Evolutionary conservation across 495 filamentous ascomycete genomes (phyloP).

Genomic region (Penicillium pancosmium): DNA sequence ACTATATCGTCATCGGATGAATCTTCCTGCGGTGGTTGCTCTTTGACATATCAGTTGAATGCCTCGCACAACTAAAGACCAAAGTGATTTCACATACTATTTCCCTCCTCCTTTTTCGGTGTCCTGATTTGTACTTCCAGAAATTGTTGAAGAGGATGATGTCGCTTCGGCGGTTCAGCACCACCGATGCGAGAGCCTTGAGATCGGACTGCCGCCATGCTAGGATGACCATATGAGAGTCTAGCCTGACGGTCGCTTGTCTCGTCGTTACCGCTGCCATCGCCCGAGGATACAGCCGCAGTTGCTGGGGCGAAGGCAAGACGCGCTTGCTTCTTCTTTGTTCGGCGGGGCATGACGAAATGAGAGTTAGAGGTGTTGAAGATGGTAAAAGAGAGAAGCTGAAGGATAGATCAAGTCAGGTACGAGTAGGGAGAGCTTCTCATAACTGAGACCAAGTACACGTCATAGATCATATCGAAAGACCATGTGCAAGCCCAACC

Average conservation of each 20-base stretch:
- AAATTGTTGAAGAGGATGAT: neutral
- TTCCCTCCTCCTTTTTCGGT: neutral
- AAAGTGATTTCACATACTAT: neutral
- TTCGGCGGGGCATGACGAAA: slow-evolving; percentile 41
- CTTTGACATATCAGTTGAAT: neutral
- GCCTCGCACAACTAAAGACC: neutral
- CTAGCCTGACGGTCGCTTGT: slow-evolving; percentile 33
- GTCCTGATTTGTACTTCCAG: slow-evolving; percentile 2
- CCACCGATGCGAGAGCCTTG: slow-evolving; percentile 9
- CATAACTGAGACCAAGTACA: neutral
- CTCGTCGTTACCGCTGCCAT: slow-evolving; percentile 17
- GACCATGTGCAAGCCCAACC: neutral
- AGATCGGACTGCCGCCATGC: slow-evolving; percentile 29
- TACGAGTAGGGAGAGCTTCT: neutral
- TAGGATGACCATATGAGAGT: slow-evolving; percentile 44
- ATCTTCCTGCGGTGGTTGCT: slow-evolving; percentile 8
- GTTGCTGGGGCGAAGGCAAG: slow-evolving; percentile 44
- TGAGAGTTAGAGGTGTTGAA: neutral
- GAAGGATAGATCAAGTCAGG: neutral
- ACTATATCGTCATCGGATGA: slow-evolving; percentile 28
- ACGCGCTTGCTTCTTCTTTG: slow-evolving; percentile 50
- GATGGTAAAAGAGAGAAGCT: too few relatives aligned
- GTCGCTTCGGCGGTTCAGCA: slow-evolving; percentile 3
- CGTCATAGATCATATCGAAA: neutral
- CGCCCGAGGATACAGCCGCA: slow-evolving; percentile 15